Evolutionary conservation across 352 stramenopile species (phyloP).

Genomic region (Phytopythium sindhum): DNA sequence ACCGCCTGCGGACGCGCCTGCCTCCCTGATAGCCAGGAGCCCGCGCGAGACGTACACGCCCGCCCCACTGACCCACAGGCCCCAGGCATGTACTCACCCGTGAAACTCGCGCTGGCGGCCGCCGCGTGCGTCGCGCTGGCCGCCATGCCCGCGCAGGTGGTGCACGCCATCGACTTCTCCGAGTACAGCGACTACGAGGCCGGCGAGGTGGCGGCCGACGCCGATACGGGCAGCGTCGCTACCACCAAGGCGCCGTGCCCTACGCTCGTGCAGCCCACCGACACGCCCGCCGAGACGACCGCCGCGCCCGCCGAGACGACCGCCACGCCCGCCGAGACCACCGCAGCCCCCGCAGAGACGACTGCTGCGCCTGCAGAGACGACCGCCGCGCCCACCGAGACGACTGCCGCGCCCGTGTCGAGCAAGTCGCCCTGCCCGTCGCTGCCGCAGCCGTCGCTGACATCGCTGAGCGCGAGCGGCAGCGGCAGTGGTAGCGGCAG

Average conservation of each 20-base stretch:
- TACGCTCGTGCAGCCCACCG: slow-evolving; percentile 10
- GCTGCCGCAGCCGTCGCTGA: slow-evolving; percentile 20
- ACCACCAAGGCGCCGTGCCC: slow-evolving; percentile 11
- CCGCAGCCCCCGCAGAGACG: not conserved
- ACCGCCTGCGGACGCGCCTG: not conserved
- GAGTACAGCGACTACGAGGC: slow-evolving; percentile 15
- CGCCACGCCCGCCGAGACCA: not conserved
- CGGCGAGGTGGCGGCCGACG: slow-evolving; percentile 19
- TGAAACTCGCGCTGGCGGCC: slow-evolving; percentile 17
- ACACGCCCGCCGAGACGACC: slow-evolving; percentile 4
- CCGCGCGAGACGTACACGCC: not conserved
- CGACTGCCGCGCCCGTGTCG: not conserved
- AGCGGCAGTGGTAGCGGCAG: slow-evolving; percentile 5
- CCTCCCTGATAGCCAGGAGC: slow-evolving; percentile 1
- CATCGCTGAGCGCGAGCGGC: slow-evolving; percentile 14
- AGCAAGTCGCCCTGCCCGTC: slow-evolving; percentile 29
- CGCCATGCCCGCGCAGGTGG: slow-evolving; percentile 6
- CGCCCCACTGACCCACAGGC: not conserved
- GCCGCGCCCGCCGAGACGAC: slow-evolving; percentile 3
- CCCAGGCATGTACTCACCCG: slow-evolving; percentile 16
- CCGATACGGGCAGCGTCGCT: slow-evolving; percentile 8
- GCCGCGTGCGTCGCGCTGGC: slow-evolving; percentile 16
- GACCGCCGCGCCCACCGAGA: not conserved
- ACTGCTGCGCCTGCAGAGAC: not conserved
- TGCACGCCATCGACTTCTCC: slow-evolving; percentile 16